phyloP scores from a whole-genome alignment of 768 basidiomycete genomes.

The Boletellus emodensis region DNA sequence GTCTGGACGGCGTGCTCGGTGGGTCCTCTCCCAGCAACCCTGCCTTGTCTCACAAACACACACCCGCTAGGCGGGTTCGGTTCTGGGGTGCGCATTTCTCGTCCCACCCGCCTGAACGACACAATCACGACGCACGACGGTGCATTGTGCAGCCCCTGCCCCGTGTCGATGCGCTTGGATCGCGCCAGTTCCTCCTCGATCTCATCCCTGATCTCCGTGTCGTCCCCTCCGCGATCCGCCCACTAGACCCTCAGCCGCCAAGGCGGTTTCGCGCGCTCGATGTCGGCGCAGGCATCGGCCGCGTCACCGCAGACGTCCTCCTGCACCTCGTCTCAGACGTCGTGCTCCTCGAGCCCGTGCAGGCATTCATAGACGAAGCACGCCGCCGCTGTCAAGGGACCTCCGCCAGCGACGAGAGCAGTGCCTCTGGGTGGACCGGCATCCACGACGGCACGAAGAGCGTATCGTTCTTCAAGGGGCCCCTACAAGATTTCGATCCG shows the following conservation, averaged over 20 bases:
- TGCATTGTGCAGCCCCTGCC: slow-evolving; percentile 63
- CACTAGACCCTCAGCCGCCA: slow-evolving; percentile 30
- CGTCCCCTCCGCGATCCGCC: slow-evolving; percentile 69
- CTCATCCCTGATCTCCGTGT: slow-evolving; percentile 76
- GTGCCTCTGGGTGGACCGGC: slow-evolving; percentile 55
- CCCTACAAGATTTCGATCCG: slow-evolving; percentile 82
- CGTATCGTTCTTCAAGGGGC: slow-evolving; percentile 74
- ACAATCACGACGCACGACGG: background rate
- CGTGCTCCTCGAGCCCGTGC: slow-evolving; percentile 86
- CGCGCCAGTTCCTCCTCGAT: slow-evolving; percentile 80
- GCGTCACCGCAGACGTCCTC: slow-evolving; percentile 84
- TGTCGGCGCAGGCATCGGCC: slow-evolving; percentile 91
- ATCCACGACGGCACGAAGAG: slow-evolving; percentile 60
- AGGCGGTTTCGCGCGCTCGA: slow-evolving; percentile 75
- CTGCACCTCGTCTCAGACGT: slow-evolving; percentile 87
- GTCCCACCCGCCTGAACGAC: background rate
- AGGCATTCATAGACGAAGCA: slow-evolving; percentile 71
- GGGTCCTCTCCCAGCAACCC: slow-evolving; percentile 16
- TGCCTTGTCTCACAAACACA: slow-evolving; percentile 15
- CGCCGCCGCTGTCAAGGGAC: slow-evolving; percentile 37
- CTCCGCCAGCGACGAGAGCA: slow-evolving; percentile 31
- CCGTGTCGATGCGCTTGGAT: slow-evolving; percentile 84
- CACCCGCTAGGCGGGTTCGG: slow-evolving; percentile 47
- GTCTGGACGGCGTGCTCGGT: slow-evolving; percentile 84
- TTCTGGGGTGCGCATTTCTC: slow-evolving; percentile 38